A percentile compares a stretch with the other conserved stretches of the same genome.
phyloP scores from a whole-genome alignment of 768 basidiomycete genomes.

The Russula dissimulans region DNA sequence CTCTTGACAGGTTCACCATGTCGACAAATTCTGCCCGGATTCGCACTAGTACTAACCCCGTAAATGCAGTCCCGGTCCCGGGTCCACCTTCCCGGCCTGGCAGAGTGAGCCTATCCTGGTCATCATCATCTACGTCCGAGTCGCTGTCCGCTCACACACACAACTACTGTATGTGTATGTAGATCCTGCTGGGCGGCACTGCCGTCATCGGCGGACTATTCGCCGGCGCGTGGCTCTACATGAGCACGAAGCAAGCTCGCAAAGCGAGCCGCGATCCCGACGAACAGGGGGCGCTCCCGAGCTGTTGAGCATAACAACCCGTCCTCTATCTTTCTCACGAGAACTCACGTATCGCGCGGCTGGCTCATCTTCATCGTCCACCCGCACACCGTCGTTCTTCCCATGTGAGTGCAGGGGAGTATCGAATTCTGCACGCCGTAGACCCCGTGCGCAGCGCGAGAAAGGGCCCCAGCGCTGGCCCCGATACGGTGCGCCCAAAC shows the following conservation, averaged over 20 bases:
- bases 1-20: background rate
- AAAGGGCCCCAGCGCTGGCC: background rate
- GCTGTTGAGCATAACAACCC: background rate
- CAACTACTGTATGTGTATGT: background rate
- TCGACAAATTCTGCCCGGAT: background rate
- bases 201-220: conserved; percentile 8
- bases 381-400: no score
- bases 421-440: conserved; percentile 6
- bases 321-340: no score
- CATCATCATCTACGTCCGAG: background rate
- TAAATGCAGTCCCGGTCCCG: background rate
- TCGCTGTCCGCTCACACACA: background rate
- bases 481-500: background rate
- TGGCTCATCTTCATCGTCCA: no score
- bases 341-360: no score
- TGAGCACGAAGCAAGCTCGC: conserved; percentile 7
- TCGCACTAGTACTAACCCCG: background rate
- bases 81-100: background rate
- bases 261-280: conserved; percentile 14
- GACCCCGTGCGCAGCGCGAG: background rate
- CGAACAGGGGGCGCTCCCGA: conserved; percentile 9
- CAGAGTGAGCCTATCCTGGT: background rate
- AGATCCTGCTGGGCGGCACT: conserved; percentile 8
- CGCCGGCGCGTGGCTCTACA: conserved; percentile 8
- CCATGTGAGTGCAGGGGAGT: background rate